A percentile compares a stretch with the other conserved stretches of the same genome.
Conservation (phyloP, 768 basidiomycete genomes). For the Pholiota conissans region DNA sequence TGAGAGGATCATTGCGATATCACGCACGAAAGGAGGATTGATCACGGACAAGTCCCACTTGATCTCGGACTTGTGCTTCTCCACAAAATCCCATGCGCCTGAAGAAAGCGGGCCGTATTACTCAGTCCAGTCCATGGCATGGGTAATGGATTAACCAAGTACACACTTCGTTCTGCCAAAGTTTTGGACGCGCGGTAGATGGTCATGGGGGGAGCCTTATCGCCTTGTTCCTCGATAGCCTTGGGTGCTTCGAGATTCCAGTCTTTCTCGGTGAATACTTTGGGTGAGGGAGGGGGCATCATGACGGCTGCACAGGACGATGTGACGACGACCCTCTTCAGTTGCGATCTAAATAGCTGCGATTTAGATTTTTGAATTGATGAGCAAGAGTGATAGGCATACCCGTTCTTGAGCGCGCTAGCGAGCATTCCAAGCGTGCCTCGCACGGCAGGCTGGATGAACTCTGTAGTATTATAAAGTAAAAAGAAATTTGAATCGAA, state of each 20-base stretch:
- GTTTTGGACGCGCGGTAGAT: slow-evolving; percentile 67
- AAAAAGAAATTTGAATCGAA: no score
- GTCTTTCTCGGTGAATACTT: slow-evolving; percentile 9
- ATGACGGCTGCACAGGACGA: slow-evolving; percentile 37
- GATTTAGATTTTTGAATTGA: no score
- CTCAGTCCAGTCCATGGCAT: not conserved
- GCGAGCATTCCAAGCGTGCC: slow-evolving; percentile 70
- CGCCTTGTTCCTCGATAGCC: slow-evolving; percentile 46
- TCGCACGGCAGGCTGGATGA: slow-evolving; percentile 69
- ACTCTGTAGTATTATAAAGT: no score
- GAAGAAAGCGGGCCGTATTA: not conserved
- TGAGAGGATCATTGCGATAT: not conserved
- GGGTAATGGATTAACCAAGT: no score
- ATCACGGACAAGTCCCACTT: slow-evolving; percentile 52
- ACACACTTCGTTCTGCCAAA: slow-evolving; percentile 58
- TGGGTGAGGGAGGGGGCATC: not conserved
- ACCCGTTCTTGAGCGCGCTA: slow-evolving; percentile 57
- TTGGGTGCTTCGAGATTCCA: slow-evolving; percentile 45
- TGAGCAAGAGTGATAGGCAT: slow-evolving; percentile 2
- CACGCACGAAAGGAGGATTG: slow-evolving; percentile 51
- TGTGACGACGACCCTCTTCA: slow-evolving; percentile 71
- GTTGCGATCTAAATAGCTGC: slow-evolving; percentile 9
- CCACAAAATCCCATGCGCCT: slow-evolving; percentile 44
- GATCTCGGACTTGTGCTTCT: slow-evolving; percentile 41
- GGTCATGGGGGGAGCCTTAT: slow-evolving; percentile 31